Conservation (phyloP, 2,329 filamentous ascomycete genomes). For the Rutstroemia sydowiana region DNA sequence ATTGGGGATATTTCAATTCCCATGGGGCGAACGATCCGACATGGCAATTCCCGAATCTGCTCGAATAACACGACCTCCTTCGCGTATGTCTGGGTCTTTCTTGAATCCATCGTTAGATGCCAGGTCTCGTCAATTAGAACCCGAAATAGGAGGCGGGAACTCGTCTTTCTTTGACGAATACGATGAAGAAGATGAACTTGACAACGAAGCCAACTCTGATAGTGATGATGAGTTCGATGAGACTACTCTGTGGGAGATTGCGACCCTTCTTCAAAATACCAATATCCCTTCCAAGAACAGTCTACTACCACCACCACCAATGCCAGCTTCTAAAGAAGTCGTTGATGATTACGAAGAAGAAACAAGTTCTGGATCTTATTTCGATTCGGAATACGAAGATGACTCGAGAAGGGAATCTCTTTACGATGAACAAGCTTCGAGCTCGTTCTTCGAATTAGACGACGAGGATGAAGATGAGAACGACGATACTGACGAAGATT, state of each 20-base stretch:
- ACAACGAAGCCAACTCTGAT: constrained; percentile 29
- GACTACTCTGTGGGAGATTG: constrained; percentile 57
- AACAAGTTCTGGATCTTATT: constrained; percentile 14
- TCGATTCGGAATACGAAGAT: constrained; percentile 11
- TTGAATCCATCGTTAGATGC: constrained; percentile 22
- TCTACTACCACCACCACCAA: constrained; percentile 33
- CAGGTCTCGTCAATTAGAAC: constrained; percentile 22
- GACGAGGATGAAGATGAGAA: background rate
- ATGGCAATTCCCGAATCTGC: constrained; percentile 38
- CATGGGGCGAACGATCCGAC: constrained; percentile 58
- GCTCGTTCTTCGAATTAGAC: background rate
- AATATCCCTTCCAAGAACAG: constrained; percentile 46
- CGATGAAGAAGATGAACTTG: constrained; percentile 37
- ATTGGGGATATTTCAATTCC: constrained; percentile 58
- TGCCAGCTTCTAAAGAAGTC: constrained; percentile 6
- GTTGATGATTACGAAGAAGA: constrained; percentile 18
- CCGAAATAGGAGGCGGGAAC: constrained; percentile 20
- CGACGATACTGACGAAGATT: background rate
- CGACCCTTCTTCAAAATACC: constrained; percentile 47
- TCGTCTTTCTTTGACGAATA: constrained; percentile 52
- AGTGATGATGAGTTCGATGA: constrained; percentile 46
- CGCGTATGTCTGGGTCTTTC: constrained; percentile 14
- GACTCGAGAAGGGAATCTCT: background rate
- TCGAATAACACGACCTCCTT: constrained; percentile 26
- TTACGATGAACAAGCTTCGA: background rate